These are phyloP conservation scores for Lactuca saligna DNA, from an alignment of 129 eudicot genomes.

Conservation along the genomic window DNA sequence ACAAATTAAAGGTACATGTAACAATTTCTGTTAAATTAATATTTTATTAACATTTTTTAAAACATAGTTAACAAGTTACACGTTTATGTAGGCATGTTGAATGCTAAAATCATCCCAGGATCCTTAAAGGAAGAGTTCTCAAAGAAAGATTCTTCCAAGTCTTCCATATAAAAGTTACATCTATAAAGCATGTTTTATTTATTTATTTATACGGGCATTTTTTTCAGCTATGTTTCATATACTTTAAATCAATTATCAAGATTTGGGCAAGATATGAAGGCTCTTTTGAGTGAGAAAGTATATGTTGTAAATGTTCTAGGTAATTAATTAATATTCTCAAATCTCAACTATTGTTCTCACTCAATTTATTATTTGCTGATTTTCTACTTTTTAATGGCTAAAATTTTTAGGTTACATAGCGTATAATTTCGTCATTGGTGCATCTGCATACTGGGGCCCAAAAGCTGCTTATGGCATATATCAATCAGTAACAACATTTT, in stretches of 20 bases:
- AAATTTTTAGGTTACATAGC: constrained; percentile 68
- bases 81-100: constrained; percentile 28
- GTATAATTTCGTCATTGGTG: constrained; percentile 89
- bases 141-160: constrained; percentile 42
- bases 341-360: neutral
- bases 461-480: constrained; percentile 91
- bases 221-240: constrained; percentile 42
- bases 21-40: neutral
- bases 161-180: constrained; percentile 8
- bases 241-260: constrained; percentile 34
- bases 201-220: neutral
- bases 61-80: neutral
- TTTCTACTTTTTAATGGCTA: constrained; percentile 9
- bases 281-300: constrained; percentile 64
- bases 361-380: neutral
- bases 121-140: constrained; percentile 29
- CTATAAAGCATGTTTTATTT: constrained; percentile 7
- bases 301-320: constrained; percentile 81
- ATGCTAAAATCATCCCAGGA: constrained; percentile 20
- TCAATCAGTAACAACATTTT: constrained; percentile 58
- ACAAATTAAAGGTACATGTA: constrained; percentile 73
- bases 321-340: constrained; percentile 21
- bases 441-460: constrained; percentile 98
- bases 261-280: constrained; percentile 63
- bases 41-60: constrained; percentile 9